phyloP scores from a whole-genome alignment of 2,329 filamentous ascomycete genomes.

The Fonsecaea erecta region DNA sequence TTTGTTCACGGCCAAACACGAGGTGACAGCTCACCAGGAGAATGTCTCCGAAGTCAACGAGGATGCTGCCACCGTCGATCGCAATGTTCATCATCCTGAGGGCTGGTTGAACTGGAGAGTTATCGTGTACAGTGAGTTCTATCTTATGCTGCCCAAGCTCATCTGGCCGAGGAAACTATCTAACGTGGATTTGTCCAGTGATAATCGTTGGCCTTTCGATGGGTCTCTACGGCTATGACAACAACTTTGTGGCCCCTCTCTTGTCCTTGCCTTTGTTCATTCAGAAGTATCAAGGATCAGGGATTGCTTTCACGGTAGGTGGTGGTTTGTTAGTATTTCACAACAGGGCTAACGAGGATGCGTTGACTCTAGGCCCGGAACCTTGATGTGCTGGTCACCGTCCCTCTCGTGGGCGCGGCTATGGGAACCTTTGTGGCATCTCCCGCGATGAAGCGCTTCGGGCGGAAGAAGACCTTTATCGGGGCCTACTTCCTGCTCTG shows the following conservation, averaged over 20 bases:
- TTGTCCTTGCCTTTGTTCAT: slow-evolving; percentile 15
- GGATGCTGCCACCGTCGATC: neutral
- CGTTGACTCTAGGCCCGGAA: slow-evolving; percentile 39
- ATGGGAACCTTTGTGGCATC: slow-evolving; percentile 38
- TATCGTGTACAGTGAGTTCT: slow-evolving; percentile 11
- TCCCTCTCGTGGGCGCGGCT: slow-evolving; percentile 45
- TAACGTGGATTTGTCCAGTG: slow-evolving; percentile 8
- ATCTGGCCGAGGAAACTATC: neutral
- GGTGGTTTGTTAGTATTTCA: neutral
- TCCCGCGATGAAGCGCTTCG: slow-evolving; percentile 43
- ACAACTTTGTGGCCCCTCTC: slow-evolving; percentile 16
- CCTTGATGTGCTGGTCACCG: slow-evolving; percentile 43
- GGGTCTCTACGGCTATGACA: slow-evolving; percentile 21
- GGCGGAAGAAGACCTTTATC: slow-evolving; percentile 45
- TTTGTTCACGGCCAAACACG: neutral
- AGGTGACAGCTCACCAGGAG: neutral
- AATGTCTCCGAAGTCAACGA: neutral
- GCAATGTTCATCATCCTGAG: slow-evolving; percentile 13
- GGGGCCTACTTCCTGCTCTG: slow-evolving; percentile 42
- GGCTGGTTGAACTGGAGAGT: slow-evolving; percentile 20
- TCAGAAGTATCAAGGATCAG: slow-evolving; percentile 7
- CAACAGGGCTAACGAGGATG: neutral
- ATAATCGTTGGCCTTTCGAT: slow-evolving; percentile 17
- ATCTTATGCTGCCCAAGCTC: neutral
- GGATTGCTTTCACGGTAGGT: slow-evolving; percentile 1